Evolutionary conservation across 2,329 filamentous ascomycete genomes (phyloP).

Genomic region (Ascomycota sp.): DNA sequence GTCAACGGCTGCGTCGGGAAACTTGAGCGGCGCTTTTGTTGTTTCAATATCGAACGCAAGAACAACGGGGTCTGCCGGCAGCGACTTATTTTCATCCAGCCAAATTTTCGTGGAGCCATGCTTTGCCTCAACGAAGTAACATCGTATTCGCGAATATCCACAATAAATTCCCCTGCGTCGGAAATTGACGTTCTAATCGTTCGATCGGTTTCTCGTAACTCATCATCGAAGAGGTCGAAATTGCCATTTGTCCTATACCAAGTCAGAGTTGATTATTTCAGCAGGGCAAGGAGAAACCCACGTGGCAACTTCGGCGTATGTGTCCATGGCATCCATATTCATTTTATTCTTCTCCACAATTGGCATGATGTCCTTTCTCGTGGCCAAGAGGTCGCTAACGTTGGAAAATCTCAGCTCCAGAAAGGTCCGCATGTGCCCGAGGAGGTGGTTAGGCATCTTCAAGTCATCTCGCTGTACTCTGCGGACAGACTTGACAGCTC

Average conservation of each 20-base stretch:
- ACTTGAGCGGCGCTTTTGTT: conserved; percentile 85
- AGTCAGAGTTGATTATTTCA: conserved; percentile 3
- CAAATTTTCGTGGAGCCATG: conserved; percentile 71
- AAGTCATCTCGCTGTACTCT: conserved; percentile 83
- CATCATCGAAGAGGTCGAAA: conserved; percentile 93
- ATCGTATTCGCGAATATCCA: conserved; percentile 98
- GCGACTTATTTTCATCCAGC: conserved; percentile 70
- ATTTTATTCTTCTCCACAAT: conserved; percentile 94
- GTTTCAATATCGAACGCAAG: conserved; percentile 99
- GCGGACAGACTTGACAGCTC: conserved; percentile 58
- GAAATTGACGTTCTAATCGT: conserved; percentile 54
- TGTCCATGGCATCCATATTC: conserved; percentile 91
- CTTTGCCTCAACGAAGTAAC: conserved; percentile 92
- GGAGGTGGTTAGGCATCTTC: conserved; percentile 82
- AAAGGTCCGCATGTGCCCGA: conserved; percentile 79
- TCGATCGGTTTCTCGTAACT: conserved; percentile 60
- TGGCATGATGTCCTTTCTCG: conserved; percentile 65
- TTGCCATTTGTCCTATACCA: conserved; percentile 47
- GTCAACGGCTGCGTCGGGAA: conserved; percentile 83
- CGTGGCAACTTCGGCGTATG: conserved; percentile 90
- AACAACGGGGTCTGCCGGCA: conserved; percentile 87
- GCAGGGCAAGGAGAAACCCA: conserved; percentile 20
- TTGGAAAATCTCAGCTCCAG: conserved; percentile 76
- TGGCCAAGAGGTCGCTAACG: conserved; percentile 67
- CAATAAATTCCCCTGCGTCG: conserved; percentile 90